Evolutionary conservation across 1,284 basidiomycete species (phyloP).

Genomic region (Chalciporus piperatoides): DNA sequence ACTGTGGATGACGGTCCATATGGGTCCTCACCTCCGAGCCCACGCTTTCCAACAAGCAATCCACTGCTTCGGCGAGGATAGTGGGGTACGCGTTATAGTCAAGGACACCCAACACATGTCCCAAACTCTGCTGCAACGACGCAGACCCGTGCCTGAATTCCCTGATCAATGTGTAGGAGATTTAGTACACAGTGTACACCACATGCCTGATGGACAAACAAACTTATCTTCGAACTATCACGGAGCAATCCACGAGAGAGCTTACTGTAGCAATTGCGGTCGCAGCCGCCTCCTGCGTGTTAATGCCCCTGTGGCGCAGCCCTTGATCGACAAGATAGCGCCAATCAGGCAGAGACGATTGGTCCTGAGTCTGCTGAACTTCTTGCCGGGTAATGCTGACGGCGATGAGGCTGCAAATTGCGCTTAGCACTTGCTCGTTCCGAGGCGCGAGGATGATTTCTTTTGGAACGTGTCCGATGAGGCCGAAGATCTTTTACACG

Average conservation of each 20-base stretch:
- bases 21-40: constrained; percentile 47
- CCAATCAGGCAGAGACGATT: constrained; percentile 56
- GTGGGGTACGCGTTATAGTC: constrained; percentile 58
- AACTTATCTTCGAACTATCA: constrained; percentile 67
- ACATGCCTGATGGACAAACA: constrained; percentile 10
- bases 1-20: constrained; percentile 18
- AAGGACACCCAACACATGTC: constrained; percentile 70
- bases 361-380: constrained; percentile 37
- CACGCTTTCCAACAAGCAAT: constrained; percentile 59
- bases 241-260: constrained; percentile 58
- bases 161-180: constrained; percentile 53
- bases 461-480: constrained; percentile 53
- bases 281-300: constrained; percentile 75
- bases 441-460: constrained; percentile 61
- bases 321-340: constrained; percentile 66
- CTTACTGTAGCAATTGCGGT: constrained; percentile 65
- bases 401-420: constrained; percentile 73
- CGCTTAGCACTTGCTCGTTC: constrained; percentile 71
- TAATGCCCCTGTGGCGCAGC: constrained; percentile 61
- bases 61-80: constrained; percentile 49
- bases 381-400: constrained; percentile 59
- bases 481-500: constrained; percentile 50
- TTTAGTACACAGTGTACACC: constrained; percentile 20
- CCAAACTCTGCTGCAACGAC: constrained; percentile 72
- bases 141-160: constrained; percentile 59